Evolutionary conservation across 495 filamentous ascomycete species (phyloP).

Genomic region (Saxophila tyrrhenica): DNA sequence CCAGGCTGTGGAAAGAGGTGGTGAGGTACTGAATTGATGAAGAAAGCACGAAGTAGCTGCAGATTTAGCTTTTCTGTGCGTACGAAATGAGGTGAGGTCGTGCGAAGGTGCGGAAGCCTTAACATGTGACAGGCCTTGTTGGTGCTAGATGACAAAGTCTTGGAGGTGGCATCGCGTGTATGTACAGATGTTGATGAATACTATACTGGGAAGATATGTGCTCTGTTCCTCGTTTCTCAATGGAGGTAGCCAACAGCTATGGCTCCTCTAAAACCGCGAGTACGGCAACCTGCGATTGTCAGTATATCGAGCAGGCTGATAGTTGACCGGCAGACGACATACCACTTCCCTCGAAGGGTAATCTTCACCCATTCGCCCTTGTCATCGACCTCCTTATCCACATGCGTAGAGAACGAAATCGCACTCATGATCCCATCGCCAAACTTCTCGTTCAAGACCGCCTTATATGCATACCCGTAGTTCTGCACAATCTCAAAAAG

Average conservation of each 20-base stretch:
- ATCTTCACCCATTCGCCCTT: conserved; percentile 85
- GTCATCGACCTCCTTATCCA: conserved; percentile 89
- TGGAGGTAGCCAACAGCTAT: no score
- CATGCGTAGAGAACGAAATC: conserved; percentile 82
- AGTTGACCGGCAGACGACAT: conserved; percentile 24
- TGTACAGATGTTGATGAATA: no score
- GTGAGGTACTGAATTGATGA: background rate
- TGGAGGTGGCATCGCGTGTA: no score
- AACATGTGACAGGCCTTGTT: background rate
- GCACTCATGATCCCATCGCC: conserved; percentile 99
- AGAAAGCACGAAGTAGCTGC: background rate
- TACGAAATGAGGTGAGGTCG: background rate
- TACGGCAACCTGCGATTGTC: conserved; percentile 26
- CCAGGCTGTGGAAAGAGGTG: background rate
- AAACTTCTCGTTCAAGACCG: conserved; percentile 95
- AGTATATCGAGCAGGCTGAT: background rate
- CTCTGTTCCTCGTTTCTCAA: no score
- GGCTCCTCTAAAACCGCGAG: conserved; percentile 25
- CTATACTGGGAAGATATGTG: no score
- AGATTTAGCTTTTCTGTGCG: background rate
- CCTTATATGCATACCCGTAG: conserved; percentile 96
- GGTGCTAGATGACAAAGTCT: background rate
- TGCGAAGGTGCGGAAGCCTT: background rate
- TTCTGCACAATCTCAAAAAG: conserved; percentile 97
- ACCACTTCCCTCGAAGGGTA: conserved; percentile 91